phyloP scores from a whole-genome alignment of 2,329 filamentous ascomycete genomes.

The Aspergillus sp. region DNA sequence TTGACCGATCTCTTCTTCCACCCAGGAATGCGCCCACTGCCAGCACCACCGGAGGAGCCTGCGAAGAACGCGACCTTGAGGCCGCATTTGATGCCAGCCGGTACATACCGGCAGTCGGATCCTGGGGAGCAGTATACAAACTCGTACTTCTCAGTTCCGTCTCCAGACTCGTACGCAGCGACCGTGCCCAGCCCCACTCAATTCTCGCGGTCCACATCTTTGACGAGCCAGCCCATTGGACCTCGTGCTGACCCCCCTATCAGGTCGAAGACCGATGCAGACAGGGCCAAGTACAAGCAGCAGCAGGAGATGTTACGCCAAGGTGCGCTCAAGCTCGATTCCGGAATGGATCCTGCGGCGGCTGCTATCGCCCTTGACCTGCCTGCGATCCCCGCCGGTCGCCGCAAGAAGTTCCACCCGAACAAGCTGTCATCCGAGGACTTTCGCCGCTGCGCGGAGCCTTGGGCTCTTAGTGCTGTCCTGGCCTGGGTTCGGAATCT shows the following conservation, averaged over 20 bases:
- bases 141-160: slow-evolving; percentile 41
- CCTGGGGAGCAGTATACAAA: slow-evolving; percentile 49
- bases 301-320: slow-evolving; percentile 58
- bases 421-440: slow-evolving; percentile 80
- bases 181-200: slow-evolving; percentile 50
- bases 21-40: slow-evolving; percentile 72
- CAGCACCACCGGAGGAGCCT: slow-evolving; percentile 65
- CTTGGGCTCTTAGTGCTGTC: slow-evolving; percentile 91
- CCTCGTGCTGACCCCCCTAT: slow-evolving; percentile 81
- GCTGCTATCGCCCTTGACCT: slow-evolving; percentile 72
- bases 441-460: slow-evolving; percentile 82
- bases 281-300: slow-evolving; percentile 61
- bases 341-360: slow-evolving; percentile 49
- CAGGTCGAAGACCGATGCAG: slow-evolving; percentile 91
- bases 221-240: slow-evolving; percentile 80
- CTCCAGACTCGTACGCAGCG: slow-evolving; percentile 57
- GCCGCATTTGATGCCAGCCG: slow-evolving; percentile 57
- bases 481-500: slow-evolving; percentile 84
- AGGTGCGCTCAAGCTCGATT: slow-evolving; percentile 51
- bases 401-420: slow-evolving; percentile 82
- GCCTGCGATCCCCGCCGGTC: slow-evolving; percentile 78
- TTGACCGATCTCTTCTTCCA: slow-evolving; percentile 94
- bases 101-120: slow-evolving; percentile 62
- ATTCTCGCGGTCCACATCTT: slow-evolving; percentile 76
- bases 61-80: slow-evolving; percentile 51